Evolutionary conservation across 371 early-diverging fungal species (phyloP), one percentile per base, ranked within the genome.

Genomic region (Smittium culicis): DNA sequence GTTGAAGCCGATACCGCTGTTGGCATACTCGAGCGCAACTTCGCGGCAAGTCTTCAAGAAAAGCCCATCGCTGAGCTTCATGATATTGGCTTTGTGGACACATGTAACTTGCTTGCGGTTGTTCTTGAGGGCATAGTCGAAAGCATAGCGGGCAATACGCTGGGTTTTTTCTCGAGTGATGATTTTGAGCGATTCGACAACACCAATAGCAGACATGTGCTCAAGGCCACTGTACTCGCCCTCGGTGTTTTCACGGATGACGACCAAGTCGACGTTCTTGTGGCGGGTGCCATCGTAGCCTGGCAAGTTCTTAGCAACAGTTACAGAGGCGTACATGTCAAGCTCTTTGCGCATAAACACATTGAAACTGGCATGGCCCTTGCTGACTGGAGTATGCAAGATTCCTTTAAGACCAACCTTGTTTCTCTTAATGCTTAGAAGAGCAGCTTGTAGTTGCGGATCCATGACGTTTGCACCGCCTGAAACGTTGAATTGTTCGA

Each of bases 71-170:
- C 89, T 93, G 67, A 94, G 84, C 82, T 97, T 97, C 98, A 97
- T 97, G 79, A 97, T 97, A 83, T 97, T 97, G 79, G 98, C 98
- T 84, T 97, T 97, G 87, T 97, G 98, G 69, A 97, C 89, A 73
- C 86, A 86, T 31, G 96, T 96, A 66, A 97, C 94, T 84, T 90
- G 92, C 88, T 97, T 96, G 72, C 96, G 86, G 76, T 84, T 84
- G 82, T 94, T 92, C 79, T 89, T 89, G 72, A 95, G 78, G 58
- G 98, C 98, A 80, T 91, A 96, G 78, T 97, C 98, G 71, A 97
- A 97, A 54, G 98, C 98, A 69, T 91, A 96, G 71, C 91, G 87
- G 67, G 95, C 96, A 80, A 97, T 96, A 71, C 98, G 91, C 79
- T 94, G 95, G 34, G 94, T 90, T 84, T 96, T 96, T 72, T 82